A percentile compares a stretch with the other conserved stretches of the same genome.
These are phyloP conservation scores for Yarrowia sp. DNA, from an alignment of 805 yeast genomes.

Conservation along the genomic window DNA sequence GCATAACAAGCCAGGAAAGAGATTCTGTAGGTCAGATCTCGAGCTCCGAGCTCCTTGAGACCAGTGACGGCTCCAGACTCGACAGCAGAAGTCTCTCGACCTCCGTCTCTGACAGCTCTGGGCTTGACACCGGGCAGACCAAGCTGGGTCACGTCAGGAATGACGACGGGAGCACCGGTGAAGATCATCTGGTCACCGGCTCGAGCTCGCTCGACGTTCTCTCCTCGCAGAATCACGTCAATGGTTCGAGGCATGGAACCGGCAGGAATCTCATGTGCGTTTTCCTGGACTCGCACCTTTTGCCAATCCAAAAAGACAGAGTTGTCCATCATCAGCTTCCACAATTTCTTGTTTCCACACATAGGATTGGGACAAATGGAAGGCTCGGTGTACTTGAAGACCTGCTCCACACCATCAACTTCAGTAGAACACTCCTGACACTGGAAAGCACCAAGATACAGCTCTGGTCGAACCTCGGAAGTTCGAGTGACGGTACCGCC, in stretches of 20 bases:
- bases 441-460: constrained; percentile 82
- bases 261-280: constrained; percentile 94
- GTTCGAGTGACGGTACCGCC: constrained; percentile 97
- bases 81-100: constrained; percentile 67
- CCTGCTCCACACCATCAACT: constrained; percentile 89
- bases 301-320: constrained; percentile 97
- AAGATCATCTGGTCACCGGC: constrained; percentile 96
- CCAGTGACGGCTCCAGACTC: constrained; percentile 84
- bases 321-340: constrained; percentile 84
- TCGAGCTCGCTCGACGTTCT: constrained; percentile 91
- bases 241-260: constrained; percentile 98
- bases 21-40: constrained; percentile 89
- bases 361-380: constrained; percentile 86
- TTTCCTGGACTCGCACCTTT: constrained; percentile 91
- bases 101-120: constrained; percentile 71
- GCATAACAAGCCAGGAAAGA: constrained; percentile 94
- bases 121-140: constrained; percentile 97
- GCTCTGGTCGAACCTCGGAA: constrained; percentile 94
- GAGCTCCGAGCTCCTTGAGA: constrained; percentile 85
- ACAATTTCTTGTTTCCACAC: constrained; percentile 83
- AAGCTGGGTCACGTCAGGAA: constrained; percentile 92
- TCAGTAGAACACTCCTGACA: constrained; percentile 88
- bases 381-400: constrained; percentile 93
- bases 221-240: constrained; percentile 92
- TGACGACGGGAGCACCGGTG: constrained; percentile 92